A percentile compares a stretch with the other conserved stretches of the same genome.
Conservation (phyloP, 2,329 filamentous ascomycete genomes). For the Diaporthe vaccinii region DNA sequence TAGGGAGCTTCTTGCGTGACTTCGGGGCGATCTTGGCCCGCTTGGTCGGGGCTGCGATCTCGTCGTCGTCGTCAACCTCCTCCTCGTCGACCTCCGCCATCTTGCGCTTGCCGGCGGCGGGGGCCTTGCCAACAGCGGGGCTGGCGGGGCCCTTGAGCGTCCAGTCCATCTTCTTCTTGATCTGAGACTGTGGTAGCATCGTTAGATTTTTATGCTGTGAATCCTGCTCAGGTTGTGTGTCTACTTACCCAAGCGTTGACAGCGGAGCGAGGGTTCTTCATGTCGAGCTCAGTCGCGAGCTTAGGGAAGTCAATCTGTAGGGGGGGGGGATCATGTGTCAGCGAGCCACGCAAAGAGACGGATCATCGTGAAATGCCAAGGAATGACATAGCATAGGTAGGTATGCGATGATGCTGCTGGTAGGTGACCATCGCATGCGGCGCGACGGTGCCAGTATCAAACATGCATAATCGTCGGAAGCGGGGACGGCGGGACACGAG, state of each 20-base stretch:
- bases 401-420: background rate
- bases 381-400: background rate
- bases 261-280: slow-evolving; percentile 39
- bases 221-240: background rate
- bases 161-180: slow-evolving; percentile 41
- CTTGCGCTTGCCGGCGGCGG: slow-evolving; percentile 38
- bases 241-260: slow-evolving; percentile 37
- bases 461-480: background rate
- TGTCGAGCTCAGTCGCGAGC: slow-evolving; percentile 71
- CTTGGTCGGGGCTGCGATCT: background rate
- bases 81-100: background rate
- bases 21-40: slow-evolving; percentile 9
- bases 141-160: background rate
- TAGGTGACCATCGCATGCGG: background rate
- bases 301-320: slow-evolving; percentile 50
- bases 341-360: background rate
- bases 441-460: background rate
- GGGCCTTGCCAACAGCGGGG: background rate
- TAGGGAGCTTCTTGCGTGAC: slow-evolving; percentile 18
- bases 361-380: background rate
- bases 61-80: background rate
- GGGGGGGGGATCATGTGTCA: background rate
- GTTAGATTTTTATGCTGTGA: background rate
- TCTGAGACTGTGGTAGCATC: background rate
- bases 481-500: background rate